A percentile compares a stretch with the other conserved stretches of the same genome.
phyloP scores from a whole-genome alignment of 495 filamentous ascomycete species.

The Xylaria castorea region DNA sequence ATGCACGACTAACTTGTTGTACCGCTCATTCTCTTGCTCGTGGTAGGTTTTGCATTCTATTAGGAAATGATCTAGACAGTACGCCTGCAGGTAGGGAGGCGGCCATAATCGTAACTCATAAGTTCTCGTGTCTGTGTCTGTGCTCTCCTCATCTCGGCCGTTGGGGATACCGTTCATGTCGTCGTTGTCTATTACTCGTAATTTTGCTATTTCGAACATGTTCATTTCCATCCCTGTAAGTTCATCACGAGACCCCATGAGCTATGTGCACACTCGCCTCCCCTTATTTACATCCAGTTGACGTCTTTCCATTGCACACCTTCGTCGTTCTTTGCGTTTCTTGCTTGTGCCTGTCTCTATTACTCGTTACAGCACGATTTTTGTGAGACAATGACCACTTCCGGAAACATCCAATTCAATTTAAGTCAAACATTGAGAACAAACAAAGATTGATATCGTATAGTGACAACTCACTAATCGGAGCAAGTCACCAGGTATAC shows the following conservation, averaged over 20 bases:
- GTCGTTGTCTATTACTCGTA: neutral
- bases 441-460: neutral
- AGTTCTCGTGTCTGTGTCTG: neutral
- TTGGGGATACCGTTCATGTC: neutral
- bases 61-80: conserved; percentile 27
- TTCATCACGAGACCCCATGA: neutral
- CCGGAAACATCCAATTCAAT: conserved; percentile 15
- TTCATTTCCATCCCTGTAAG: neutral
- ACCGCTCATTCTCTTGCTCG: conserved; percentile 12
- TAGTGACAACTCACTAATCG: neutral
- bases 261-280: neutral
- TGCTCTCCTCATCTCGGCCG: neutral
- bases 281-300: neutral
- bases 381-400: conserved; percentile 18
- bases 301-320: neutral
- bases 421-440: neutral
- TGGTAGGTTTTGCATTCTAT: conserved; percentile 27
- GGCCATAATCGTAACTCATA: conserved; percentile 22
- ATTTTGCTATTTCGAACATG: neutral
- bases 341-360: neutral
- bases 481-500: neutral
- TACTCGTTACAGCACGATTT: neutral
- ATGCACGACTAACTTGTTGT: neutral
- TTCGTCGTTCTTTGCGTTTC: neutral
- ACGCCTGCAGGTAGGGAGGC: conserved; percentile 12